Conservation (phyloP, 1,284 basidiomycete species). For the Lentinula novae-zelandiae region DNA sequence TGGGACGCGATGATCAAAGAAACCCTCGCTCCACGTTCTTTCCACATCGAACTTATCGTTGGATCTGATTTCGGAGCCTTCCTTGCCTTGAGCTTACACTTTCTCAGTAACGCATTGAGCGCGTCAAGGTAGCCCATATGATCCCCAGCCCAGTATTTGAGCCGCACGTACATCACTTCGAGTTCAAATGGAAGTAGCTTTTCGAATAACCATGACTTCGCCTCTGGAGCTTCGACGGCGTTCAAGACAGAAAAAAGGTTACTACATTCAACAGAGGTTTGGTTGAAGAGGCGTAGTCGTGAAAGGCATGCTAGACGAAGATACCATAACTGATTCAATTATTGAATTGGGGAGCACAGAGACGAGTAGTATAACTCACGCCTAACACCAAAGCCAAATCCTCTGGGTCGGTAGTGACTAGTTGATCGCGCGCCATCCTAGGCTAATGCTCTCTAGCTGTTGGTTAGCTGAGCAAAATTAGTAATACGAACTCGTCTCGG, state of each 20-base stretch:
- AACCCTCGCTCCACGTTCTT: constrained; percentile 67
- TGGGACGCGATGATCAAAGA: constrained; percentile 71
- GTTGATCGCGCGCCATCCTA: constrained; percentile 71
- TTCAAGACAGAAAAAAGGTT: constrained; percentile 74
- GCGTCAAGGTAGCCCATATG: constrained; percentile 72
- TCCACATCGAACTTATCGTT: constrained; percentile 66
- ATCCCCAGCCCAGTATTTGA: constrained; percentile 75
- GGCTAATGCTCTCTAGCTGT: constrained; percentile 82
- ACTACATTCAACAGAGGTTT: constrained; percentile 73
- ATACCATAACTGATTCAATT: constrained; percentile 64
- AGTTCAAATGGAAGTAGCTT: constrained; percentile 74
- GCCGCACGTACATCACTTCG: constrained; percentile 66
- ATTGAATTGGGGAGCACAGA: not conserved
- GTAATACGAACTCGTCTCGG: not conserved
- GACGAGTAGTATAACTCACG: constrained; percentile 38
- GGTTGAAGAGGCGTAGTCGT: constrained; percentile 77
- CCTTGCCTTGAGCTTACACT: constrained; percentile 65
- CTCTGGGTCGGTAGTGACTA: constrained; percentile 64
- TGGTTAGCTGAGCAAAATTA: constrained; percentile 58
- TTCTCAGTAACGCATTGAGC: constrained; percentile 73
- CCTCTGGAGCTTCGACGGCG: constrained; percentile 46
- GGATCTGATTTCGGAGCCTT: constrained; percentile 33
- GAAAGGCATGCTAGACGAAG: constrained; percentile 74
- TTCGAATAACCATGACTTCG: constrained; percentile 52
- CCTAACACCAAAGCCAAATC: constrained; percentile 62